A percentile compares a stretch with the other conserved stretches of the same genome.
Evolutionary conservation across 352 stramenopile species (phyloP).

Genomic region (Pythium plurisporium): DNA sequence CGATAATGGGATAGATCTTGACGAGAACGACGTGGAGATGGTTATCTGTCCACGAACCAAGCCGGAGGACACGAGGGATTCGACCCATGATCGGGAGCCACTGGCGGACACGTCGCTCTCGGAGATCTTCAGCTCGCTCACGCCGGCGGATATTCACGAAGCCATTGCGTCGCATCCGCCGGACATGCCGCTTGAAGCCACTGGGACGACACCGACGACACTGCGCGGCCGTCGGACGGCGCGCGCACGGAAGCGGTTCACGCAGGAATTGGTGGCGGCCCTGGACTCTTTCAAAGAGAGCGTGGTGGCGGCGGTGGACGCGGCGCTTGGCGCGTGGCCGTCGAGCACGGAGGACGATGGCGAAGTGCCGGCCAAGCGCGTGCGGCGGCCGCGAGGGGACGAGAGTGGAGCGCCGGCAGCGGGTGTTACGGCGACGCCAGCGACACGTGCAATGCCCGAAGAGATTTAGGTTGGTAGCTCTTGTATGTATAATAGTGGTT

Average conservation of each 20-base stretch:
- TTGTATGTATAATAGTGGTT: too few relatives aligned
- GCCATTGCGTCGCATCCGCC: background rate
- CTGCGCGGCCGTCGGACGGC: background rate
- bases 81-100: background rate
- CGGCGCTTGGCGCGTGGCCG: background rate
- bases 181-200: background rate
- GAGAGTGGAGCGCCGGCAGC: background rate
- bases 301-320: background rate
- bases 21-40: background rate
- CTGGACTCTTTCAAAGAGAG: background rate
- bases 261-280: background rate
- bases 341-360: background rate
- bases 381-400: background rate
- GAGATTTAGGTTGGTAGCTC: too few relatives aligned
- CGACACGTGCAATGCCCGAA: too few relatives aligned
- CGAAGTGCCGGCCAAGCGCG: background rate
- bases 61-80: background rate
- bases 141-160: background rate
- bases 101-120: background rate
- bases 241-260: background rate
- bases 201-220: too few relatives aligned
- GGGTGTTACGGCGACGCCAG: background rate
- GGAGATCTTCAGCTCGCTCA: constrained; percentile 3
- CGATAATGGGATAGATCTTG: background rate
- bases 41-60: background rate